These are phyloP conservation scores for Pelargonium fulgidum DNA, from an alignment of 441 rosid species.

Conservation along the genomic window DNA sequence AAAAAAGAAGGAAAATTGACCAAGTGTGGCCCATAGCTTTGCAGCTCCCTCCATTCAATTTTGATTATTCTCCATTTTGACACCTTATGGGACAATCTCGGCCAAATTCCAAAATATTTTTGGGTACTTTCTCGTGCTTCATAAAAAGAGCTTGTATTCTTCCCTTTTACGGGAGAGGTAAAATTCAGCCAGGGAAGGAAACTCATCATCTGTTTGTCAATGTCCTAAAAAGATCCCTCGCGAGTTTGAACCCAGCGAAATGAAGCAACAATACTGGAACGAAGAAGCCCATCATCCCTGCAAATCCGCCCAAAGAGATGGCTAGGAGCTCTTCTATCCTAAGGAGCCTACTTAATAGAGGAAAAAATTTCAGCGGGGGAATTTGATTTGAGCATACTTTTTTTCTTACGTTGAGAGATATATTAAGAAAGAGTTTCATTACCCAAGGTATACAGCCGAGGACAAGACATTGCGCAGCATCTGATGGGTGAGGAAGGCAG, in stretches of 20 bases:
- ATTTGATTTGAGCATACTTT: background rate
- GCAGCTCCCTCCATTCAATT: too few species aligned
- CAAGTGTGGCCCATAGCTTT: too few species aligned
- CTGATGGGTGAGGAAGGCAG: conserved; percentile 4
- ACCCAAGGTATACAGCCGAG: background rate
- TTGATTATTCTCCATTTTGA: too few species aligned
- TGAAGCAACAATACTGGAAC: background rate
- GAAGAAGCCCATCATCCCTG: background rate
- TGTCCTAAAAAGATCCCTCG: background rate
- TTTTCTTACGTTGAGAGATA: background rate
- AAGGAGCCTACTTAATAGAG: background rate
- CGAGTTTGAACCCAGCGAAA: background rate
- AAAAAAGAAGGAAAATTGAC: too few species aligned
- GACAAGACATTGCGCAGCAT: background rate
- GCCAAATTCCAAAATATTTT: too few species aligned
- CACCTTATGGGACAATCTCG: too few species aligned
- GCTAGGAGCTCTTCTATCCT: background rate
- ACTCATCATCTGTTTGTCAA: background rate
- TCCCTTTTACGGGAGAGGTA: too few species aligned
- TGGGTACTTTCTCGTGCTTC: too few species aligned
- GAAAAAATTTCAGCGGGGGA: background rate
- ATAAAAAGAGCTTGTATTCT: too few species aligned
- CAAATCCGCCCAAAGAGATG: background rate
- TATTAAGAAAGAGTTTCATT: background rate
- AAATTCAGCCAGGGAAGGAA: too few species aligned